Evolutionary conservation across 495 filamentous ascomycete species (phyloP).

Genomic region (Articulospora tetracladia): DNA sequence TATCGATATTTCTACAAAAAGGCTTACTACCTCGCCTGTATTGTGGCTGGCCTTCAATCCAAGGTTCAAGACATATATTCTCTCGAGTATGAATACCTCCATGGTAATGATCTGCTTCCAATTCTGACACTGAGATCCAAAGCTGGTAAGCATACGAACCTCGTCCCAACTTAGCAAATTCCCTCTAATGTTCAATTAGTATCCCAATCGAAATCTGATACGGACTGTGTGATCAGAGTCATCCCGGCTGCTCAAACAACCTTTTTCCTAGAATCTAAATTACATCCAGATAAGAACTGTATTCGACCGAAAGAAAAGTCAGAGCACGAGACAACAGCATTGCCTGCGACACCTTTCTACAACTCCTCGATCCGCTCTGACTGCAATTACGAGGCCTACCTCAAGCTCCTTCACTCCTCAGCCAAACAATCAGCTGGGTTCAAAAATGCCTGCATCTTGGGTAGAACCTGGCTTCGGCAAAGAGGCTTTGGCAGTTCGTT

Average conservation of each 20-base stretch:
- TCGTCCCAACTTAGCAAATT: not conserved
- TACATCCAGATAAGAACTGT: conserved; percentile 66
- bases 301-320: conserved; percentile 47
- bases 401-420: conserved; percentile 64
- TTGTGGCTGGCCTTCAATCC: conserved; percentile 65
- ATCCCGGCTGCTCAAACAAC: conserved; percentile 64
- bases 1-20: conserved; percentile 93
- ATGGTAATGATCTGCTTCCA: conserved; percentile 77
- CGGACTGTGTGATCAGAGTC: conserved; percentile 66
- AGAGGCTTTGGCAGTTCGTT: conserved; percentile 69
- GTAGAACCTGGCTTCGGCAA: conserved; percentile 84
- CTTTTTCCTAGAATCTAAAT: conserved; percentile 64
- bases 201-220: conserved; percentile 19
- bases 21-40: conserved; percentile 82
- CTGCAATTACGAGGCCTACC: conserved; percentile 62
- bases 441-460: conserved; percentile 78
- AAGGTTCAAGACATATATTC: conserved; percentile 47
- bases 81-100: conserved; percentile 60
- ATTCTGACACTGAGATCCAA: conserved; percentile 51
- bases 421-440: conserved; percentile 66
- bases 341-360: conserved; percentile 74
- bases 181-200: not conserved
- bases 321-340: conserved; percentile 31
- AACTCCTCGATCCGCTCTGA: conserved; percentile 85
- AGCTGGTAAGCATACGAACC: conserved; percentile 6